Percentiles rank a stretch among this genome's conserved stretches.
phyloP scores from a whole-genome alignment of 257 asterid genomes.

The Solanum pinnatisectum region DNA sequence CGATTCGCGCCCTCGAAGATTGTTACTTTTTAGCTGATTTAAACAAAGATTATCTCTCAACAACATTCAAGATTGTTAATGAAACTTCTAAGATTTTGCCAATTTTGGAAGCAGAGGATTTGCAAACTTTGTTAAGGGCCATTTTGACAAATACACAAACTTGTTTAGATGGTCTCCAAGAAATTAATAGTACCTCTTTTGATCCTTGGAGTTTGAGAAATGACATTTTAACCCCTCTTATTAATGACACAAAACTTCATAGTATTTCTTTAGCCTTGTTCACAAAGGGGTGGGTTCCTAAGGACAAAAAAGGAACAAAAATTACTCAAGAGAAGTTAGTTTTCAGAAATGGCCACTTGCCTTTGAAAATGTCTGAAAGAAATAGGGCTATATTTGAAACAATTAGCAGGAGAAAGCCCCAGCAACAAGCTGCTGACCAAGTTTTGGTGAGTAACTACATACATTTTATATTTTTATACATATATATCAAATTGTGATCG shows the following conservation, averaged over 20 bases:
- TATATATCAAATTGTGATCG: background rate
- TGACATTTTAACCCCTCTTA: background rate
- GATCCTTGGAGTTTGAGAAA: background rate
- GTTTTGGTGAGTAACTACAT: background rate
- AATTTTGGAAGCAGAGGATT: background rate
- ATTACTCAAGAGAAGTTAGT: background rate
- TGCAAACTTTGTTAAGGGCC: slow-evolving; percentile 15
- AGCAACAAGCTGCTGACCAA: background rate
- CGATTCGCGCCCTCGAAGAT: slow-evolving; percentile 2
- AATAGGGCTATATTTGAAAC: background rate
- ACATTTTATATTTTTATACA: background rate
- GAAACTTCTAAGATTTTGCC: background rate
- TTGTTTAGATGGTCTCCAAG: slow-evolving; percentile 15
- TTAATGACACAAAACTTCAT: background rate
- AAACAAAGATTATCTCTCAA: slow-evolving; percentile 1
- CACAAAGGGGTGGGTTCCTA: slow-evolving; percentile 13
- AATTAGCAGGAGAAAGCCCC: background rate
- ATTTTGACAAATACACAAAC: slow-evolving; percentile 18
- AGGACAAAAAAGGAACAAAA: background rate
- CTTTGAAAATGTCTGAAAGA: background rate
- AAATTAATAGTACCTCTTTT: background rate
- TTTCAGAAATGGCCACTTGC: background rate
- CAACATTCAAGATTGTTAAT: background rate
- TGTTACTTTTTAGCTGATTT: slow-evolving; percentile 10
- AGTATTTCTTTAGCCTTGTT: slow-evolving; percentile 20